Percentiles rank a stretch among this genome's conserved stretches.
These are phyloP conservation scores for Pharnaceum exiguum DNA, from an alignment of 148 eudicot genomes.

Conservation along the genomic window DNA sequence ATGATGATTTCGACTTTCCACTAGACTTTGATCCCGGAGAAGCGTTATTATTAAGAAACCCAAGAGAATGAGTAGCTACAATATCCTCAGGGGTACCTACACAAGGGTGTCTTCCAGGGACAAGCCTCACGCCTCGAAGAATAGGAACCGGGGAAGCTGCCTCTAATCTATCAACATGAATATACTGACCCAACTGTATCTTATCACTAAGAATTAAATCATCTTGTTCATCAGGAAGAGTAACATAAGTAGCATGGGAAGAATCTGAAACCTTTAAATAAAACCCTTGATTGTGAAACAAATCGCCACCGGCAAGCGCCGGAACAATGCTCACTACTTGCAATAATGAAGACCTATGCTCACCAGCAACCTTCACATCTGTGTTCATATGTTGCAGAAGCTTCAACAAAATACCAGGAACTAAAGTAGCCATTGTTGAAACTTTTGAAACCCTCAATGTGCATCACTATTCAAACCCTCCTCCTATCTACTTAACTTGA, in stretches of 20 bases:
- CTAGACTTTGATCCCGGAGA: constrained; percentile 35
- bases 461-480: constrained; percentile 40
- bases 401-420: constrained; percentile 80
- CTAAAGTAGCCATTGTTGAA: constrained; percentile 66
- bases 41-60: constrained; percentile 51
- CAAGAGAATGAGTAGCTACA: constrained; percentile 68
- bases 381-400: constrained; percentile 88
- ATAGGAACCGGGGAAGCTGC: constrained; percentile 83
- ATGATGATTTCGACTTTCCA: constrained; percentile 39
- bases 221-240: constrained; percentile 84
- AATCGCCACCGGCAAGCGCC: constrained; percentile 77
- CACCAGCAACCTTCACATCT: constrained; percentile 80
- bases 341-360: constrained; percentile 73
- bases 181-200: constrained; percentile 85
- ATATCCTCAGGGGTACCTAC: constrained; percentile 87
- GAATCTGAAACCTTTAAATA: constrained; percentile 93
- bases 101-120: constrained; percentile 89
- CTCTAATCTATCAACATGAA: constrained; percentile 77
- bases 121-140: constrained; percentile 66
- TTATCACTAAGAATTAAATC: constrained; percentile 81
- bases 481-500: constrained; percentile 13
- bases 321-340: constrained; percentile 94
- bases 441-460: constrained; percentile 29
- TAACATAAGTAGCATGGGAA: constrained; percentile 91
- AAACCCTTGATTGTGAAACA: constrained; percentile 82